phyloP scores from a whole-genome alignment of 2,329 filamentous ascomycete species.

The Ambrosiella beaveri region DNA sequence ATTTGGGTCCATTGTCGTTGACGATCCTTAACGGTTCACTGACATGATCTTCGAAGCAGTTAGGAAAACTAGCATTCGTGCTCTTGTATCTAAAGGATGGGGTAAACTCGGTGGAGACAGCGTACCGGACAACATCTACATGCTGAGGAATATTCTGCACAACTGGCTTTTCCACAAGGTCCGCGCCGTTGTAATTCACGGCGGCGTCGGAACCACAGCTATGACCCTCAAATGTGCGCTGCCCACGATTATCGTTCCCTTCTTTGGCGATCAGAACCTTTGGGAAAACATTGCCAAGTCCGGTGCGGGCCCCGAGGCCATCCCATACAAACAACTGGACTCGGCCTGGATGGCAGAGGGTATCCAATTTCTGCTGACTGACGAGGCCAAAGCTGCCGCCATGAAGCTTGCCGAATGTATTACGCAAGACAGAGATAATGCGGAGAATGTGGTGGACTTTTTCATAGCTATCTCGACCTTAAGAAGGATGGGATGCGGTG shows the following conservation, averaged over 20 bases:
- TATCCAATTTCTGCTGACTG: slow-evolving; percentile 48
- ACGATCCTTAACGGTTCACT: slow-evolving; percentile 52
- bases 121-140: slow-evolving; percentile 46
- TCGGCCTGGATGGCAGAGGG: slow-evolving; percentile 50
- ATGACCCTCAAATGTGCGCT: slow-evolving; percentile 54
- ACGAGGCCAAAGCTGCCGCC: slow-evolving; percentile 40
- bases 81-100: slow-evolving; percentile 61
- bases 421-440: slow-evolving; percentile 46
- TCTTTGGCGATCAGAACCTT: slow-evolving; percentile 66
- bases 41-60: slow-evolving; percentile 55
- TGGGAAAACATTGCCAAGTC: slow-evolving; percentile 52
- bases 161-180: slow-evolving; percentile 61
- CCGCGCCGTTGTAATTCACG: slow-evolving; percentile 52
- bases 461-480: slow-evolving; percentile 43
- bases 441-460: slow-evolving; percentile 49
- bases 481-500: slow-evolving; percentile 42
- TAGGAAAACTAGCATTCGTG: slow-evolving; percentile 46
- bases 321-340: slow-evolving; percentile 51
- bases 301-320: slow-evolving; percentile 45
- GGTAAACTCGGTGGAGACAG: slow-evolving; percentile 46
- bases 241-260: slow-evolving; percentile 61
- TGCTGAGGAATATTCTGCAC: slow-evolving; percentile 59
- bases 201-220: slow-evolving; percentile 62
- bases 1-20: slow-evolving; percentile 60
- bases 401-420: slow-evolving; percentile 44